Percentiles rank a stretch among this genome's conserved stretches.
Evolutionary conservation across 2,329 filamentous ascomycete species (phyloP).

Genomic region (Triangularia setosa): DNA sequence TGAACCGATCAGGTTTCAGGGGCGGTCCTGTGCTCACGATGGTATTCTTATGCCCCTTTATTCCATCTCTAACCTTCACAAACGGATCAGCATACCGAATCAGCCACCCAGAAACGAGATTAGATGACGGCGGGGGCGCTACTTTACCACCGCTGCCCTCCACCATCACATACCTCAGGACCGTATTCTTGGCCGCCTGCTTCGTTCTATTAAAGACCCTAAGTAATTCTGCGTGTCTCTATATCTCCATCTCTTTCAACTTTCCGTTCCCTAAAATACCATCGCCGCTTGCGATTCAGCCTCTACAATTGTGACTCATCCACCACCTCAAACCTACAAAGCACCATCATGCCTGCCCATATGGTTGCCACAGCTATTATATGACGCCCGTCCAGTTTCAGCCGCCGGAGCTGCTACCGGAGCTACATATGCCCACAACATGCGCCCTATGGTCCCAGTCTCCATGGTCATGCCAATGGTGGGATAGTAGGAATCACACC

Average conservation of each 20-base stretch:
- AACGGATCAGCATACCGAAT: background rate
- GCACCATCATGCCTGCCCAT: background rate
- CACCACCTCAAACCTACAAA: background rate
- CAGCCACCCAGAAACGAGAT: background rate
- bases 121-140: background rate
- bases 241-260: background rate
- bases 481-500: background rate
- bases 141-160: background rate
- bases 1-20: background rate
- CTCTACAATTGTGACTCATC: background rate
- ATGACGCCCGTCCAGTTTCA: background rate
- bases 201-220: background rate
- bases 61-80: background rate
- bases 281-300: background rate
- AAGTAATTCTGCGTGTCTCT: background rate
- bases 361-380: background rate
- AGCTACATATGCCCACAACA: background rate
- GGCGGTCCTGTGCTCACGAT: background rate
- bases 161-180: background rate
- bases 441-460: background rate
- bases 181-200: background rate
- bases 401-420: background rate
- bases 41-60: background rate
- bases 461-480: background rate
- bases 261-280: background rate